Evolutionary conservation across 2,329 filamentous ascomycete species (phyloP).

Genomic region (Aspergillus melleus): DNA sequence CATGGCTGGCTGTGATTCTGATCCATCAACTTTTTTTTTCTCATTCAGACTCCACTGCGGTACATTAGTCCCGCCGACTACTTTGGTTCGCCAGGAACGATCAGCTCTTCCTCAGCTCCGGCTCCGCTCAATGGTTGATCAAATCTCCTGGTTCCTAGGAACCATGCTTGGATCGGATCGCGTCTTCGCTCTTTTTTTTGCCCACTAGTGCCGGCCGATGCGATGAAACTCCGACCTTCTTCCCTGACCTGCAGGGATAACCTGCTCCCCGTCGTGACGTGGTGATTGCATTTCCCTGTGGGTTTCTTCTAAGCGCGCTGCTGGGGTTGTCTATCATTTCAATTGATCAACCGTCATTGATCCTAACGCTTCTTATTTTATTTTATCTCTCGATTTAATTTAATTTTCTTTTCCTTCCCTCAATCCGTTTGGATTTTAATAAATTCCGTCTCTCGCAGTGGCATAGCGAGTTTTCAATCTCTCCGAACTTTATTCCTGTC

Average conservation of each 20-base stretch:
- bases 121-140: slow-evolving; percentile 5
- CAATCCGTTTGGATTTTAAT: not conserved
- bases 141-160: slow-evolving; percentile 4
- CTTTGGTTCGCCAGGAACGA: slow-evolving; percentile 14
- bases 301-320: slow-evolving; percentile 11
- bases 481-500: not conserved
- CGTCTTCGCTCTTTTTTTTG: slow-evolving; percentile 8
- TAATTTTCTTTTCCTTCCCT: slow-evolving; percentile 1
- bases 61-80: slow-evolving; percentile 5
- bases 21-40: not conserved
- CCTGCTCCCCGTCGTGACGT: slow-evolving; percentile 12
- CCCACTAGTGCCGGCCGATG: slow-evolving; percentile 4
- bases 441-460: not conserved
- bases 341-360: not conserved
- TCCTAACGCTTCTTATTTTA: not conserved
- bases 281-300: slow-evolving; percentile 11
- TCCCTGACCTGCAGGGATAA: slow-evolving; percentile 7
- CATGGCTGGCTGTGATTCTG: not conserved
- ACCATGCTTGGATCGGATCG: slow-evolving; percentile 19
- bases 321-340: slow-evolving; percentile 3
- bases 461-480: not conserved
- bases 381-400: not conserved
- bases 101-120: slow-evolving; percentile 9
- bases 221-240: slow-evolving; percentile 6
- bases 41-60: not conserved